phyloP scores from a whole-genome alignment of 2,329 filamentous ascomycete genomes.

The Xylariaceae sp. region DNA sequence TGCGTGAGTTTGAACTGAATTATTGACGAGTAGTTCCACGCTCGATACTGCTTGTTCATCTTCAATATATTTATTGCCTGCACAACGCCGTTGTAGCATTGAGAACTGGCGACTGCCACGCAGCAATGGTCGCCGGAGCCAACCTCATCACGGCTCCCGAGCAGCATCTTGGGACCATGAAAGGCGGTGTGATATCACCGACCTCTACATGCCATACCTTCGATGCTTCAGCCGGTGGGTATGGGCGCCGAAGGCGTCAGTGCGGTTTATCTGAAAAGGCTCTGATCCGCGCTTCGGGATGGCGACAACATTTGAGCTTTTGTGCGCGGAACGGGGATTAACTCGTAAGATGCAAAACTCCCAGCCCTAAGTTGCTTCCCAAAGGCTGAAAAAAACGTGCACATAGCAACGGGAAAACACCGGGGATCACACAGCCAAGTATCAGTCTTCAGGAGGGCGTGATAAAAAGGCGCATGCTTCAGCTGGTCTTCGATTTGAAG shows the following conservation, averaged over 20 bases:
- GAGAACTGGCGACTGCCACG: constrained; percentile 7
- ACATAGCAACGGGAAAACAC: constrained; percentile 36
- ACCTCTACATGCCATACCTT: constrained; percentile 15
- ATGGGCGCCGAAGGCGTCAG: constrained; percentile 44
- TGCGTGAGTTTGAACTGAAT: too few species aligned
- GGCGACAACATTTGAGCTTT: constrained; percentile 34
- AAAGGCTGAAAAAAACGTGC: not conserved
- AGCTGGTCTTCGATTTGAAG: constrained; percentile 26
- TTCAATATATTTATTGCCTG: constrained; percentile 17
- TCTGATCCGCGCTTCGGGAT: constrained; percentile 40
- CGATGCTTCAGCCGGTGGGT: constrained; percentile 35
- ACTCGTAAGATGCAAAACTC: too few species aligned
- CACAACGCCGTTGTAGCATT: constrained; percentile 7
- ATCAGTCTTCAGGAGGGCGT: constrained; percentile 29
- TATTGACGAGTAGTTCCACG: constrained; percentile 17
- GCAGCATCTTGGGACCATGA: not conserved
- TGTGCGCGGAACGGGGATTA: too few species aligned
- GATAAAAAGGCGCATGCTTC: constrained; percentile 33
- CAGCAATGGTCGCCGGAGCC: constrained; percentile 4
- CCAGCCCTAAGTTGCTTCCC: not conserved
- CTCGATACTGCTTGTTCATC: constrained; percentile 34
- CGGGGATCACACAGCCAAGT: constrained; percentile 45
- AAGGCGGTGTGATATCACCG: constrained; percentile 6
- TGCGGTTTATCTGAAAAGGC: constrained; percentile 40
- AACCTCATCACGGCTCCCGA: constrained; percentile 6